Evolutionary conservation across 257 asterid species (phyloP).

Genomic region (Primulina tabacum): DNA sequence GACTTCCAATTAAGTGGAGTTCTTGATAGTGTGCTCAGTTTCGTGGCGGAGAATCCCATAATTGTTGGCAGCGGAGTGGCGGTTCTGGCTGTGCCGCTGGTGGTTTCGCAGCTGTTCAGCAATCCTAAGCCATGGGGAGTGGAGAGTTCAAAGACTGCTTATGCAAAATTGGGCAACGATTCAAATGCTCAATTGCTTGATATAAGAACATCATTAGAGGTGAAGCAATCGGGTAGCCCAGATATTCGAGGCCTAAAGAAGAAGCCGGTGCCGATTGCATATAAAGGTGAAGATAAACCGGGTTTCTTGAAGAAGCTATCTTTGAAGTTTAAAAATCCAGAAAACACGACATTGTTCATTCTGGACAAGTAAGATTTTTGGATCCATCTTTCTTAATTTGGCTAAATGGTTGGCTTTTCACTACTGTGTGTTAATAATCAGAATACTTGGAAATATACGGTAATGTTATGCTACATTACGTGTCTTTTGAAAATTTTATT

Average conservation of each 20-base stretch:
- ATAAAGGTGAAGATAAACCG: constrained; percentile 69
- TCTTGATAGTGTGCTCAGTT: constrained; percentile 44
- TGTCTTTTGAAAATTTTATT: constrained; percentile 1
- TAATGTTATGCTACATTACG: not conserved
- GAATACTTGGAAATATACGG: too few relatives aligned
- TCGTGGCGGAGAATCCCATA: constrained; percentile 61
- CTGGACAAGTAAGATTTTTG: constrained; percentile 83
- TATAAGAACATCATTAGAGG: constrained; percentile 43
- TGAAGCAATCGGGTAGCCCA: constrained; percentile 65
- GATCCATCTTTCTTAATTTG: constrained; percentile 4
- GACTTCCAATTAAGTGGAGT: constrained; percentile 52
- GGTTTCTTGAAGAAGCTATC: constrained; percentile 75
- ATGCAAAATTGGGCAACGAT: constrained; percentile 72
- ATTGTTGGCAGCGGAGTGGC: constrained; percentile 57
- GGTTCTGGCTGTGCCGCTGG: constrained; percentile 59
- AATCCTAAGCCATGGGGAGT: constrained; percentile 82
- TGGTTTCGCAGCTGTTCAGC: constrained; percentile 58
- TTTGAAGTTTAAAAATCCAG: constrained; percentile 76
- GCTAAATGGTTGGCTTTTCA: not conserved
- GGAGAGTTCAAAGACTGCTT: constrained; percentile 75
- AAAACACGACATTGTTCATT: constrained; percentile 74
- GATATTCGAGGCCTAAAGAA: constrained; percentile 74
- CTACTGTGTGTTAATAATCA: too few relatives aligned
- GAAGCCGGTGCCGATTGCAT: constrained; percentile 60
- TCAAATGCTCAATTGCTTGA: constrained; percentile 66